These are phyloP conservation scores for Acaromyces ingoldii DNA, from an alignment of 1,284 basidiomycete genomes.

Conservation along the genomic window DNA sequence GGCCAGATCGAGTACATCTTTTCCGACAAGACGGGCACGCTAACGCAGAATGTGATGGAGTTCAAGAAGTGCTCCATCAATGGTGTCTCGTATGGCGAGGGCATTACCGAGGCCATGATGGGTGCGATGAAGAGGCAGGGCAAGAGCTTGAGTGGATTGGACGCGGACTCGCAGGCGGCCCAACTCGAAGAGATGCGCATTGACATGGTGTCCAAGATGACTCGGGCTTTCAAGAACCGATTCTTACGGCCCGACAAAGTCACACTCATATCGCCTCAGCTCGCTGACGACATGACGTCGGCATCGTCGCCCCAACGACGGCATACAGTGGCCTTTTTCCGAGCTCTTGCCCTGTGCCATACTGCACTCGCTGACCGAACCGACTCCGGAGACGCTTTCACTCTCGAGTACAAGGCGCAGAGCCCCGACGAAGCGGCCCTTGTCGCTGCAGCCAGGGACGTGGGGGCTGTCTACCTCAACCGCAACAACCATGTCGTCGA, in stretches of 20 bases:
- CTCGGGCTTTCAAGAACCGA: slow-evolving; percentile 77
- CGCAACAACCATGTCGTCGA: slow-evolving; percentile 72
- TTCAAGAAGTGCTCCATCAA: slow-evolving; percentile 91
- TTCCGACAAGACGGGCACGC: slow-evolving; percentile 69
- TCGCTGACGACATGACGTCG: slow-evolving; percentile 68
- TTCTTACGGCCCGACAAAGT: slow-evolving; percentile 75
- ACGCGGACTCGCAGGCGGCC: slow-evolving; percentile 56
- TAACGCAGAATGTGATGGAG: slow-evolving; percentile 78
- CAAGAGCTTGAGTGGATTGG: slow-evolving; percentile 59
- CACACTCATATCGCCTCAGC: slow-evolving; percentile 79
- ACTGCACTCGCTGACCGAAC: slow-evolving; percentile 66
- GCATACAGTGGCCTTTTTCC: slow-evolving; percentile 76
- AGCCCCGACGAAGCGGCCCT: slow-evolving; percentile 91
- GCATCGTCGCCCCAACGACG: slow-evolving; percentile 59
- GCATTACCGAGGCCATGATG: slow-evolving; percentile 88
- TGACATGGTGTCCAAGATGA: slow-evolving; percentile 73
- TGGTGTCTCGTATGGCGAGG: slow-evolving; percentile 82
- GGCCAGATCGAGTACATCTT: slow-evolving; percentile 98
- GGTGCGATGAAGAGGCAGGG: slow-evolving; percentile 82
- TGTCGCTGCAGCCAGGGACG: slow-evolving; percentile 83
- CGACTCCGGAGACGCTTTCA: slow-evolving; percentile 59
- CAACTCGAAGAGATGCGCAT: slow-evolving; percentile 66
- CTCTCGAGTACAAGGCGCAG: slow-evolving; percentile 88
- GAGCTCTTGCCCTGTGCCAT: slow-evolving; percentile 82
- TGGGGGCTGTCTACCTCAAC: slow-evolving; percentile 82